phyloP scores from a whole-genome alignment of 2,329 filamentous ascomycete species.

The Botrytis tulipae region DNA sequence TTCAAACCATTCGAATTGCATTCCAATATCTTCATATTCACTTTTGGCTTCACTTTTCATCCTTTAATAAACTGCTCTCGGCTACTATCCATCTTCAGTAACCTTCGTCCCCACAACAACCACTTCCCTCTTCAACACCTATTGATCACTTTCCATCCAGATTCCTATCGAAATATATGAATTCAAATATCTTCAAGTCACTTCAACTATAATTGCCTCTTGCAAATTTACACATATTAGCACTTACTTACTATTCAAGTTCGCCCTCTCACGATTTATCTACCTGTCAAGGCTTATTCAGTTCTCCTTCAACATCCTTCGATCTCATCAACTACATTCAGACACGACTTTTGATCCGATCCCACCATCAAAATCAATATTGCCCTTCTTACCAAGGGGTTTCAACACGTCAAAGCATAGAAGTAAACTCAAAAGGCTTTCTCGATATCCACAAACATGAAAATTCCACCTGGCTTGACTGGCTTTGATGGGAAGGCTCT shows the following conservation, averaged over 20 bases:
- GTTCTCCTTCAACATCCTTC: neutral
- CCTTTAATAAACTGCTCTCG: neutral
- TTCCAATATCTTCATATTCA: neutral
- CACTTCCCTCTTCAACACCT: constrained; percentile 1
- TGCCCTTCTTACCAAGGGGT: neutral
- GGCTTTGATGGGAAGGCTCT: constrained; percentile 14
- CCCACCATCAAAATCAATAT: neutral
- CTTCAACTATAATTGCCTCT: neutral
- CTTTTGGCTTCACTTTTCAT: neutral
- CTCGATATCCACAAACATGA: constrained; percentile 11
- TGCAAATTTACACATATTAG: neutral
- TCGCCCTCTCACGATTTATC: neutral
- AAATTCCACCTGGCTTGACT: constrained; percentile 1
- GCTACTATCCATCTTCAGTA: neutral
- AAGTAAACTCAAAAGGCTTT: neutral
- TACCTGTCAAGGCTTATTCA: neutral
- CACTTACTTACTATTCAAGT: neutral
- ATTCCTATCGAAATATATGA: neutral
- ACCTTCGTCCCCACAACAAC: neutral
- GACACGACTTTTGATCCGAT: neutral
- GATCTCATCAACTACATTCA: neutral
- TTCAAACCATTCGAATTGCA: neutral
- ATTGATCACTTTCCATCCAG: neutral
- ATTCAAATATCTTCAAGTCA: neutral
- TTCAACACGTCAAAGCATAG: neutral